Base-by-base conservation (phyloP, 495 filamentous ascomycete species). In the Pyrenula massariospora region DNA sequence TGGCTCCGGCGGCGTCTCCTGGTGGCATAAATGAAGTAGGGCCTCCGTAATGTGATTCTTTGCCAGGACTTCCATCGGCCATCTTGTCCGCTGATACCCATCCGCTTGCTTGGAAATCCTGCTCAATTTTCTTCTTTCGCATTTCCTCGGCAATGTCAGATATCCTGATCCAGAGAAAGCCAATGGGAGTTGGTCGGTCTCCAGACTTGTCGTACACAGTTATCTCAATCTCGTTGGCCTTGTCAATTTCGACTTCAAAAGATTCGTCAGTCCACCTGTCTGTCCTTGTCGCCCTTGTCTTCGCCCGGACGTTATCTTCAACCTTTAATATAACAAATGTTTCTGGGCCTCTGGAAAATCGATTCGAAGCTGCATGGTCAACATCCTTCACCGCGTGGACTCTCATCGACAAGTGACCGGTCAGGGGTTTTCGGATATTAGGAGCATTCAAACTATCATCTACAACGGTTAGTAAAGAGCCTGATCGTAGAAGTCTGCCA, bases 11-110 rank as follows among this genome's bases (percentile, higher is more conserved):
- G 20, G 22, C 50, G 20, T 52, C 50, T 63, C 53, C 59, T 59
- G 58, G 60, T 19, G 0, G 72, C 70, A 10, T 68, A 67, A 11
- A 57, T 57, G 15, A 73, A 68, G 5, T 70, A 66, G 53, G 65
- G 8, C 8, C 50, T 19, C 8, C 59, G 66, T 78, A 74, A 68
- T 55, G 21, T 74, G 68, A 25, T 68, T 68, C 50, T 52, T 68
- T 68, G 52, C 67, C 68, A 54, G 71, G 63, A 22, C 63, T 60
- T 49, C 75, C 72, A 53, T 80, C 77, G n/a, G 72, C 87, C 84
- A 97, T 91, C 59, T 88, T 86, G 64, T 96, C 92, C 36, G 93
- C 93, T 54, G 94, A 95, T 55, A 96, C 93, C 93, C 93, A 99
- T 50, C 92, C 93, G 48, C 86, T 85, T 54, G 80, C 81, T 62